These are phyloP conservation scores for Apiotrichum domesticum DNA, from an alignment of 1,284 basidiomycete species.

Conservation along the genomic window DNA sequence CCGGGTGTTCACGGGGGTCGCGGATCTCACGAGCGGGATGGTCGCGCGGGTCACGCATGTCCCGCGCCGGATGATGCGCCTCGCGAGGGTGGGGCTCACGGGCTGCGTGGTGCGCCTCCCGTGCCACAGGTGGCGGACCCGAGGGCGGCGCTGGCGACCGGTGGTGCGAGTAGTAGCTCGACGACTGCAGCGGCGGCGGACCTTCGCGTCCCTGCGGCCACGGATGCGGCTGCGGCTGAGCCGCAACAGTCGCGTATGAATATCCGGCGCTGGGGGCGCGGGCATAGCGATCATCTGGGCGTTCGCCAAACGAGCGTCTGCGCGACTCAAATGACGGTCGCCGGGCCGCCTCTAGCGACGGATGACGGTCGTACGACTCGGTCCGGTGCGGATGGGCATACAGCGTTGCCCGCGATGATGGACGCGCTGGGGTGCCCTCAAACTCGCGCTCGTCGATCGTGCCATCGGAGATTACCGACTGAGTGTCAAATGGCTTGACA, in stretches of 20 bases:
- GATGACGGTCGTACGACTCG: conserved; percentile 5
- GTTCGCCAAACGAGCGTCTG: not conserved
- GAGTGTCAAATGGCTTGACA: conserved; percentile 19
- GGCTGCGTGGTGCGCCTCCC: not conserved
- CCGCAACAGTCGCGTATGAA: conserved; percentile 14
- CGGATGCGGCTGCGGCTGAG: not conserved
- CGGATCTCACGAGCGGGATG: not conserved
- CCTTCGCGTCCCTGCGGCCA: not conserved
- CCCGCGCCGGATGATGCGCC: not conserved
- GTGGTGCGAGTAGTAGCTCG: conserved; percentile 2
- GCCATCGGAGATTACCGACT: conserved; percentile 36
- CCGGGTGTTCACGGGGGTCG: not conserved
- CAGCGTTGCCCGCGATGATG: conserved; percentile 6
- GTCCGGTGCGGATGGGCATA: not conserved
- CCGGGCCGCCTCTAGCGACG: conserved; percentile 4
- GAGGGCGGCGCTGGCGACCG: not conserved
- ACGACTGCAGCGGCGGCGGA: not conserved
- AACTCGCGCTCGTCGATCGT: conserved; percentile 39
- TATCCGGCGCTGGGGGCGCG: conserved; percentile 1
- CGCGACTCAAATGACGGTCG: conserved; percentile 1
- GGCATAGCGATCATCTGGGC: conserved; percentile 2
- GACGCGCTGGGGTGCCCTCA: conserved; percentile 10
- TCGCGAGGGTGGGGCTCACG: not conserved
- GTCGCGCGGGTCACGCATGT: conserved; percentile 2
- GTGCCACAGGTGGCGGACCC: not conserved